Base-by-base conservation (phyloP, 2,329 filamentous ascomycete genomes). In the Exutisphaerella laricina region DNA sequence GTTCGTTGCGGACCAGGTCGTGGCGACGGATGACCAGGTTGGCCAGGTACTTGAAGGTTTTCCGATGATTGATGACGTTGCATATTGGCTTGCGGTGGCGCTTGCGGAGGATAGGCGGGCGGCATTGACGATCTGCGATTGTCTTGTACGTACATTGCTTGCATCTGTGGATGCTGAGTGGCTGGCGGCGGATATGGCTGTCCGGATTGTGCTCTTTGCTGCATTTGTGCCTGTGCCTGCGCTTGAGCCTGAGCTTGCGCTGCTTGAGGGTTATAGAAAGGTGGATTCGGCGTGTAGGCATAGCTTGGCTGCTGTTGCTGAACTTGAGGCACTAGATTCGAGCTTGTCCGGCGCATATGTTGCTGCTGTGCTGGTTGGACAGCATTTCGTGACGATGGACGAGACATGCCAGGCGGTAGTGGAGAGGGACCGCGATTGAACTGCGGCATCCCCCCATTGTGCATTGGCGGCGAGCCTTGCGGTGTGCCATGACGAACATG, bases 401-500 rank as follows among this genome's bases (percentile, higher is more conserved):
- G 77, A 17, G 88, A 94, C 43, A 79, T 76, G 56, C 78, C 77
- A 50, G 80, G 79, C 4, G 87, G 85, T 59, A 94, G 85, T 12
- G 89, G 89, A 5, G 89, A 94, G 48, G 85, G 82, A 42, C 84
- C 82, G 50, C 88, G 80, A 45, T 79, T 77, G 50, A 80, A 78
- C 56, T 83, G 88, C 17, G 78, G 76, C 51, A 83, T 76, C 50
- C 45, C 54, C 14, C 83, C 83, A 59, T 88, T 94, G 39, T 78
- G 77, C 53, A 96, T 86, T 3, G 90, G 90, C 45, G 90, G 90
- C 17, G 90, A 96, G 22, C 83, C 85, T 17, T 88, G 94, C 8
- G 88, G 85, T 14, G 87, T 88, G 43, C 82, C 78, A 57, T 92
- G 84, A 60, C 86, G 78, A 53, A 94, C 82, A 57, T 90, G 86